Evolutionary conservation across 2,329 filamentous ascomycete species (phyloP), one percentile per base, ranked within the genome.

Genomic region (Xylaria sp.): DNA sequence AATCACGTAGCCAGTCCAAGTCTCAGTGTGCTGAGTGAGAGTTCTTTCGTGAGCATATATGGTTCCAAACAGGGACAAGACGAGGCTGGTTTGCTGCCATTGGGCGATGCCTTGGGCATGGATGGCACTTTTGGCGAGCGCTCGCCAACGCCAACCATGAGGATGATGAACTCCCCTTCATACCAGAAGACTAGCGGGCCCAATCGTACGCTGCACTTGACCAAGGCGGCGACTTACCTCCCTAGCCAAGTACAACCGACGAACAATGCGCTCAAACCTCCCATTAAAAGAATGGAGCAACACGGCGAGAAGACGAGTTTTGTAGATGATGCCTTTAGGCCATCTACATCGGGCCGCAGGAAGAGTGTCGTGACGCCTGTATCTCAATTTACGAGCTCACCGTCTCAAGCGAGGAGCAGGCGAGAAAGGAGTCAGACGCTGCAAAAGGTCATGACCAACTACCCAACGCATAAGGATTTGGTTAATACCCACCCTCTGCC

Each of bases 11-110:
- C 81, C 33, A 92, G 89, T 71, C 89, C 89, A 3, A 86, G 84
- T 40, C 79, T 91, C 59, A 91, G 89, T 71, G 82, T 91, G 13
- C 78, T 92, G 69, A 91, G 89, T 71, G 89, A 91, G 77, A 91
- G 89, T 75, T 91, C 89, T 0, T 91, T 92, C 73, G 73, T 86
- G 26, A 91, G 89, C 72, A 81, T 92, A 0, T 92, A 92, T 64
- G 89, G 89, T 48, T 61, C 72, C 17, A 76, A 76, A 60, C 69
- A 74, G 23, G 68, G 54, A 26, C 66, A 63, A 48, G 69, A 72
- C 26, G 71, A 67, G 15, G 31, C 42, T 51, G 71, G 59, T 9
- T 64, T 72, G 15, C 68, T 59, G 46, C 66, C 68, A 10, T 33
- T 71, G 33, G 72, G 72, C 26, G 71, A 74, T 61, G 40, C 61